Evolutionary conservation across 2,329 filamentous ascomycete genomes (phyloP).

Genomic region (Colletotrichum liriopes): DNA sequence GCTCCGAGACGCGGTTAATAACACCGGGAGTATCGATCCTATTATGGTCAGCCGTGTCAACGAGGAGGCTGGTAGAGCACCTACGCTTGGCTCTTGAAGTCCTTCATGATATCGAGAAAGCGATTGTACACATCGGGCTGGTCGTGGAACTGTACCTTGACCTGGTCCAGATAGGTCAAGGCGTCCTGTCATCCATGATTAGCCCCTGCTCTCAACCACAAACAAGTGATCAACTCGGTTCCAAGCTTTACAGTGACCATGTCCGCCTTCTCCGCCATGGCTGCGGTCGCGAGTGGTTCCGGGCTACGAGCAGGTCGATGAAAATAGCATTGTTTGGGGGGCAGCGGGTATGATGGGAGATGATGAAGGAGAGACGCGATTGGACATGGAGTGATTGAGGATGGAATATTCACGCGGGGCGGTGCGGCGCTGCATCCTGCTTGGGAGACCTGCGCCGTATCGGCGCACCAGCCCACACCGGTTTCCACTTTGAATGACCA

Average conservation of each 20-base stretch:
- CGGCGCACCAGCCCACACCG: constrained; percentile 40
- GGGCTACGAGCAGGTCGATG: constrained; percentile 3
- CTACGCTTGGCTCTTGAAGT: constrained; percentile 97
- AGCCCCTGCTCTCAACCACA: constrained; percentile 16
- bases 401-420: constrained; percentile 31
- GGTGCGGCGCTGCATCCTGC: constrained; percentile 30
- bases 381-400: constrained; percentile 13
- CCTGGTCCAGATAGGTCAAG: constrained; percentile 96
- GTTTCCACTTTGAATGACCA: constrained; percentile 42
- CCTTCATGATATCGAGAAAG: constrained; percentile 99
- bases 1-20: constrained; percentile 94
- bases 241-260: constrained; percentile 37
- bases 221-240: constrained; percentile 4
- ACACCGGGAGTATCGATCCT: constrained; percentile 97
- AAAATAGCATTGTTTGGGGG: neutral
- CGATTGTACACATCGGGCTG: constrained; percentile 98
- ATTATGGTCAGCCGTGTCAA: constrained; percentile 48
- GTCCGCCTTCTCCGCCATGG: constrained; percentile 33
- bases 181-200: constrained; percentile 67
- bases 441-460: constrained; percentile 37
- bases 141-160: constrained; percentile 97
- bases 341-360: constrained; percentile 6
- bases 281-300: constrained; percentile 16
- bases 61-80: constrained; percentile 53
- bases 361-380: constrained; percentile 24